Evolutionary conservation across 2,329 filamentous ascomycete genomes (phyloP).

Genomic region (Penicillium sp.): DNA sequence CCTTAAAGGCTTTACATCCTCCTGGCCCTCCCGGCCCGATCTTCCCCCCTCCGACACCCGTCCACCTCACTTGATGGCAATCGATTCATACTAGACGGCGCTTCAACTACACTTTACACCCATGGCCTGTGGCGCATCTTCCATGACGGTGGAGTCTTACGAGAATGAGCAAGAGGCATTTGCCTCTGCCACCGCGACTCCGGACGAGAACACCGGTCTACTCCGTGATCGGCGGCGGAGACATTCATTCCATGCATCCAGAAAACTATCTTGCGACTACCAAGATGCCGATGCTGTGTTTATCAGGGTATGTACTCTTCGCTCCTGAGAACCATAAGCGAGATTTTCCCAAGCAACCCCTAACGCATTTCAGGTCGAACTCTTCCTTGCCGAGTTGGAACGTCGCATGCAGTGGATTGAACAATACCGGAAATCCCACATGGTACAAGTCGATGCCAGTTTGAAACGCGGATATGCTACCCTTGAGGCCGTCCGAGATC

Average conservation of each 20-base stretch:
- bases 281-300: constrained; percentile 48
- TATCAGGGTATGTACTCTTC: constrained; percentile 36
- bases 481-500: constrained; percentile 79
- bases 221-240: constrained; percentile 44
- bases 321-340: not conserved
- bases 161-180: constrained; percentile 20
- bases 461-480: constrained; percentile 84
- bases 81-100: not conserved
- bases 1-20: not conserved
- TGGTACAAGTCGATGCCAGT: constrained; percentile 78
- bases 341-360: not conserved
- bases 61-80: constrained; percentile 1
- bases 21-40: not conserved
- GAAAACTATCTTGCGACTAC: constrained; percentile 46
- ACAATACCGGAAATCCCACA: constrained; percentile 78
- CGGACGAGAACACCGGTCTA: constrained; percentile 35
- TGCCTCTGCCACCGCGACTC: constrained; percentile 31
- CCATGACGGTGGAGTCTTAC: constrained; percentile 43
- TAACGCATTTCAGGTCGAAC: constrained; percentile 41
- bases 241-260: constrained; percentile 48
- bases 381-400: constrained; percentile 75
- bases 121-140: constrained; percentile 44
- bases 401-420: constrained; percentile 85
- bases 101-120: constrained; percentile 3
- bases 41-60: not conserved